phyloP scores from a whole-genome alignment of 768 basidiomycete species.

The Hygrophorus russula region DNA sequence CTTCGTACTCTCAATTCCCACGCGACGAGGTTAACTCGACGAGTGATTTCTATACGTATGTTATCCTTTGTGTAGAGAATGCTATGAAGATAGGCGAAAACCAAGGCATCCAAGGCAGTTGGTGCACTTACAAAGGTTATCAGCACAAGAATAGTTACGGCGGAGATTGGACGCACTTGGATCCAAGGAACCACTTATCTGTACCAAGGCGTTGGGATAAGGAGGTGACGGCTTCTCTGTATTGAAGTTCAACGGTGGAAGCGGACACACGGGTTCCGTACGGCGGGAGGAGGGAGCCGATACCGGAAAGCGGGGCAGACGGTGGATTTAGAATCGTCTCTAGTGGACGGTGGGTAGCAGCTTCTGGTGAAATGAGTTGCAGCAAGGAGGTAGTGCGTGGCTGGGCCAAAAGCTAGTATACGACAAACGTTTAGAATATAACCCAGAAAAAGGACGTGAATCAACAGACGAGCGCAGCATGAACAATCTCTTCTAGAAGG shows the following conservation, averaged over 20 bases:
- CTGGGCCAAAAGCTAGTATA: constrained; percentile 36
- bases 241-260: constrained; percentile 40
- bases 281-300: constrained; percentile 48
- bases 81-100: constrained; percentile 72
- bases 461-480: constrained; percentile 57
- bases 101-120: constrained; percentile 71
- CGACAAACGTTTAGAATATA: not conserved
- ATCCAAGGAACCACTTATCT: constrained; percentile 76
- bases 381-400: constrained; percentile 31
- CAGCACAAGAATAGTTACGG: not conserved
- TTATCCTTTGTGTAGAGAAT: constrained; percentile 37
- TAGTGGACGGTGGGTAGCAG: constrained; percentile 23
- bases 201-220: constrained; percentile 67
- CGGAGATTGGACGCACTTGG: constrained; percentile 30
- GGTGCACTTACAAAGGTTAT: constrained; percentile 38
- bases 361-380: constrained; percentile 27
- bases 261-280: constrained; percentile 48
- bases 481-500: constrained; percentile 65
- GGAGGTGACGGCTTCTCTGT: constrained; percentile 59
- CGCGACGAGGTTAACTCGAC: constrained; percentile 64
- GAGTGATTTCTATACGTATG: constrained; percentile 53
- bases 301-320: constrained; percentile 60
- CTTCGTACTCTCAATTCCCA: constrained; percentile 68
- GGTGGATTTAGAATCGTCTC: constrained; percentile 50
- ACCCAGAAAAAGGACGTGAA: constrained; percentile 4